Conservation (phyloP, 2,329 filamentous ascomycete genomes). For the Hypoxylon sp. region DNA sequence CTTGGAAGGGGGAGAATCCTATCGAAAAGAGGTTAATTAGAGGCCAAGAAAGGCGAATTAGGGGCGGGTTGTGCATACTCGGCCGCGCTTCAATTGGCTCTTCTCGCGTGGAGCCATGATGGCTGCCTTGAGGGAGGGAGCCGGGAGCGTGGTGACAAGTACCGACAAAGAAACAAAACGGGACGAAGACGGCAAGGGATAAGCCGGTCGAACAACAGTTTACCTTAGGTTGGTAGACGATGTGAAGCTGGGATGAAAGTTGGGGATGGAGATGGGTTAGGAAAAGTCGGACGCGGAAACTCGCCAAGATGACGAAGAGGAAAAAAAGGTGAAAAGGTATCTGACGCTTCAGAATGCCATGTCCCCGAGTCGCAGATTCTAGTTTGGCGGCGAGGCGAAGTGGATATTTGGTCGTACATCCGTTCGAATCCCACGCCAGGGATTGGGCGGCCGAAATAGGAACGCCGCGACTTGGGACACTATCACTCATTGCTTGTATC, state of each 20-base stretch:
- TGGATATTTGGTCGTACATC: not conserved
- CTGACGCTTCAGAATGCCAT: not conserved
- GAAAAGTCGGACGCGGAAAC: not conserved
- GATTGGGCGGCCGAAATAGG: conserved; percentile 18
- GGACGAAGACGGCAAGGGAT: not conserved
- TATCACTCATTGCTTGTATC: conserved; percentile 20
- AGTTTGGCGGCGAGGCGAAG: not conserved
- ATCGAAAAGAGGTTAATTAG: conserved; percentile 33
- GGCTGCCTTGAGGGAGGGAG: conserved; percentile 23
- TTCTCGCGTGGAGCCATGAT: conserved; percentile 73
- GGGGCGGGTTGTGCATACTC: conserved; percentile 60
- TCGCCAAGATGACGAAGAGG: not conserved
- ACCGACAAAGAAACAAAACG: not conserved
- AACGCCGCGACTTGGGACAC: conserved; percentile 16
- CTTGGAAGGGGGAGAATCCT: conserved; percentile 61
- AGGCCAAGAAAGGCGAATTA: not conserved
- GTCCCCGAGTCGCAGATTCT: conserved; percentile 15
- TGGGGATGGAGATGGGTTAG: not conserved
- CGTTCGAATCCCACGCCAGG: not conserved
- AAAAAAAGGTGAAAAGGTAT: not conserved
- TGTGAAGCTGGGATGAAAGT: not conserved
- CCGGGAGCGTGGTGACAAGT: not conserved
- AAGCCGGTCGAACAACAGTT: no score
- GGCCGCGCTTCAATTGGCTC: conserved; percentile 83
- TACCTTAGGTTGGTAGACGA: not conserved